These are phyloP conservation scores for Fomitopsis palustris DNA, from an alignment of 1,284 basidiomycete genomes.

Conservation along the genomic window DNA sequence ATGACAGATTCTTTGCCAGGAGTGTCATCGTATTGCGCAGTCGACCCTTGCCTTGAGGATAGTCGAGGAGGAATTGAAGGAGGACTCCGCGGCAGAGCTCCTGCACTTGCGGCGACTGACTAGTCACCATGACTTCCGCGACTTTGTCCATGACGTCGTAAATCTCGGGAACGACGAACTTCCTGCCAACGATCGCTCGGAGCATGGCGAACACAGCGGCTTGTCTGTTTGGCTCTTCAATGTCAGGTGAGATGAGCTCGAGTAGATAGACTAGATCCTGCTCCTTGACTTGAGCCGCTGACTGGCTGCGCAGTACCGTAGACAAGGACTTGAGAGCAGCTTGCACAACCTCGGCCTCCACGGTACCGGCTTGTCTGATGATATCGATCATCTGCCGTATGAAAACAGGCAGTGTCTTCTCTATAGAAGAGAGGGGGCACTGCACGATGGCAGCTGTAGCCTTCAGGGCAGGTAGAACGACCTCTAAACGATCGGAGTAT, in stretches of 20 bases:
- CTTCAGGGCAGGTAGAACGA: conserved; percentile 81
- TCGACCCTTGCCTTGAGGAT: conserved; percentile 93
- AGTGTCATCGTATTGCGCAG: conserved; percentile 89
- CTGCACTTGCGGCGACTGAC: conserved; percentile 87
- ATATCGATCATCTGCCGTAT: conserved; percentile 86
- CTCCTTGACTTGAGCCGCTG: conserved; percentile 80
- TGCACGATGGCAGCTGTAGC: conserved; percentile 81
- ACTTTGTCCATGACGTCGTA: conserved; percentile 98
- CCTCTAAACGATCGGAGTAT: conserved; percentile 79
- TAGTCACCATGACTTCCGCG: conserved; percentile 93
- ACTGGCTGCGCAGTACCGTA: conserved; percentile 82
- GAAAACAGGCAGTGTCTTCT: conserved; percentile 80
- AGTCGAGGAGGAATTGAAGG: conserved; percentile 95
- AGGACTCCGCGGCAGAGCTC: conserved; percentile 88
- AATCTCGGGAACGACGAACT: conserved; percentile 93
- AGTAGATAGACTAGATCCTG: conserved; percentile 87
- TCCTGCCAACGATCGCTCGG: conserved; percentile 87
- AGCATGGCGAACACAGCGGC: conserved; percentile 86
- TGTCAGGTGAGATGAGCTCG: conserved; percentile 82
- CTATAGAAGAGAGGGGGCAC: conserved; percentile 79
- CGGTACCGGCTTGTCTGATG: conserved; percentile 81
- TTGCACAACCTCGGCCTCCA: conserved; percentile 90
- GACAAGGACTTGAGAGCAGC: conserved; percentile 87
- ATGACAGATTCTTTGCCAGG: conserved; percentile 91
- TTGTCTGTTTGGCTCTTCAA: conserved; percentile 94